These are phyloP conservation scores for Austroboletus rostrupii DNA, from an alignment of 1,284 basidiomycete genomes.

Conservation along the genomic window DNA sequence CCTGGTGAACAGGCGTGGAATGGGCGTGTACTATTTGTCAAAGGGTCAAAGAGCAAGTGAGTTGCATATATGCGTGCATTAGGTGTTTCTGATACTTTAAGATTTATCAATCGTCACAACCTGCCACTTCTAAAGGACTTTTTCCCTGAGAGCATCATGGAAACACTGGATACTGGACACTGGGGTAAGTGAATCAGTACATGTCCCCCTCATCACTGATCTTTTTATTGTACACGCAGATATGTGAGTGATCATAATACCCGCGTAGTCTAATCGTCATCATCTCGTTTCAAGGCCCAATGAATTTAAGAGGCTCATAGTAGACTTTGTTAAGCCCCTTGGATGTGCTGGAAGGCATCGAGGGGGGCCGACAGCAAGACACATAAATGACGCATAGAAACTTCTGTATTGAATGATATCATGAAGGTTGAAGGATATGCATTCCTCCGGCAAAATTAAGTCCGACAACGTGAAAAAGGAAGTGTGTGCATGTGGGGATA, in stretches of 20 bases:
- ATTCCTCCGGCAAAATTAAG: too few relatives aligned
- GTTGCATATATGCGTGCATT: conserved; percentile 18
- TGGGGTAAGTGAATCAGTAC: conserved; percentile 49
- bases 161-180: conserved; percentile 58
- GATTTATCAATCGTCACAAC: conserved; percentile 71
- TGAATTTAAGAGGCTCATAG: conserved; percentile 43
- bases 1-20: conserved; percentile 56
- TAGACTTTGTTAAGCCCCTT: conserved; percentile 33
- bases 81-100: conserved; percentile 20
- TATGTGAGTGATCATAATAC: conserved; percentile 35
- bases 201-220: background rate
- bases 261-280: background rate
- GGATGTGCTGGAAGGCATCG: too few relatives aligned
- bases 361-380: too few relatives aligned
- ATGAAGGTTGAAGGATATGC: too few relatives aligned
- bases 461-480: too few relatives aligned
- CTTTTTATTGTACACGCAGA: conserved; percentile 52
- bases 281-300: conserved; percentile 35
- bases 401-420: too few relatives aligned
- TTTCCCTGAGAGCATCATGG: conserved; percentile 62
- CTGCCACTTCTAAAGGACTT: conserved; percentile 54
- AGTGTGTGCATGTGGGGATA: too few relatives aligned
- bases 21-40: conserved; percentile 71
- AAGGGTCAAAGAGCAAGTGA: conserved; percentile 73
- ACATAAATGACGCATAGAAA: too few relatives aligned